Evolutionary conservation across 495 filamentous ascomycete genomes (phyloP).

Genomic region (Penicillium alfredii): DNA sequence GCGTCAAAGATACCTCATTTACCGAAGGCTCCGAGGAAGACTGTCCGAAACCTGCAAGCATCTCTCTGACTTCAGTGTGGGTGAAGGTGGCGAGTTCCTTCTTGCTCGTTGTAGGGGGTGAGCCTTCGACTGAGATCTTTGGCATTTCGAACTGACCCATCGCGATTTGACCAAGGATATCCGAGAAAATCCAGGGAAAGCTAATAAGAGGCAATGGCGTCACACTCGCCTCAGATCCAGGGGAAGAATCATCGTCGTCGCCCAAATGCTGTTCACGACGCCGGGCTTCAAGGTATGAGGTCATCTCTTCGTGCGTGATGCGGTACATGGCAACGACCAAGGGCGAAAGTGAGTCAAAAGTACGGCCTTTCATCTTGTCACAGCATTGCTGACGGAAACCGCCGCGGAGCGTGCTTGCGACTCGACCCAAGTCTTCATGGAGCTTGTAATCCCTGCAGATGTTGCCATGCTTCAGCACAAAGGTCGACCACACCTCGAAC

Average conservation of each 20-base stretch:
- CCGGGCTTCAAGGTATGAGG: constrained; percentile 39
- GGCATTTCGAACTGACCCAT: constrained; percentile 23
- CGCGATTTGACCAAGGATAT: constrained; percentile 69
- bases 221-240: constrained; percentile 19
- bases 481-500: constrained; percentile 85
- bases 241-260: constrained; percentile 22
- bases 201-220: constrained; percentile 71
- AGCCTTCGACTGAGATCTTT: background rate
- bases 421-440: constrained; percentile 68
- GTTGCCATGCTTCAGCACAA: constrained; percentile 65
- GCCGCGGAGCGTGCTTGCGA: constrained; percentile 58
- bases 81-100: constrained; percentile 6
- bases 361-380: constrained; percentile 54
- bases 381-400: constrained; percentile 59
- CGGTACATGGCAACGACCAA: constrained; percentile 84
- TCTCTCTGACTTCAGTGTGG: constrained; percentile 2
- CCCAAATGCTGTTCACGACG: constrained; percentile 13
- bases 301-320: constrained; percentile 67
- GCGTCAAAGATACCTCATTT: too few relatives aligned
- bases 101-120: background rate
- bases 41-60: constrained; percentile 1
- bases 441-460: constrained; percentile 73
- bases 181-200: constrained; percentile 86
- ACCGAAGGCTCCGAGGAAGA: too few relatives aligned
- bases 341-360: constrained; percentile 53